A percentile compares a stretch with the other conserved stretches of the same genome.
Conservation (phyloP, 1,284 basidiomycete genomes). For the Prillingera fragicola region DNA sequence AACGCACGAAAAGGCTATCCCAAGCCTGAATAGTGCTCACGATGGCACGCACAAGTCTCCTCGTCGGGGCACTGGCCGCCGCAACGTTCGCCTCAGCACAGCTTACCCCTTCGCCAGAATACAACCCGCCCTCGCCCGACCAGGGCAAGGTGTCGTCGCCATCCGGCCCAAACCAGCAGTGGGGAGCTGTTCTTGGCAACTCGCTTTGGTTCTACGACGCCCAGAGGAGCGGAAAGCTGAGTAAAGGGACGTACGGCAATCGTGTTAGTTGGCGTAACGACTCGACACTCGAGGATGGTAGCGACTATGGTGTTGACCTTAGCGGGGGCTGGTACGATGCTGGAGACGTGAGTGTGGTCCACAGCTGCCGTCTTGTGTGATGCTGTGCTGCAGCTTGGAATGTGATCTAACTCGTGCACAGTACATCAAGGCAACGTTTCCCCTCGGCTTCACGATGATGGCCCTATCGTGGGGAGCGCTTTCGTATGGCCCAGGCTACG, state of each 20-base stretch:
- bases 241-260: slow-evolving; percentile 54
- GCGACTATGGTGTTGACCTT: slow-evolving; percentile 66
- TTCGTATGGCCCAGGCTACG: slow-evolving; percentile 76
- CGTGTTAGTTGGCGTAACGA: slow-evolving; percentile 82
- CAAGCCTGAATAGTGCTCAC: too few species aligned
- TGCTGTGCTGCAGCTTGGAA: not conserved
- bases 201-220: slow-evolving; percentile 85
- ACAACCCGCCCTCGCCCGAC: slow-evolving; percentile 54
- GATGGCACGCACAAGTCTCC: too few species aligned
- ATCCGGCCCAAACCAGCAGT: slow-evolving; percentile 62
- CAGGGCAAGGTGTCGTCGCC: slow-evolving; percentile 55
- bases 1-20: too few species aligned
- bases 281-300: slow-evolving; percentile 69
- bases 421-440: slow-evolving; percentile 80
- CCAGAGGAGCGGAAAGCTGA: slow-evolving; percentile 73
- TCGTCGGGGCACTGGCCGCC: too few species aligned
- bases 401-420: slow-evolving; percentile 4
- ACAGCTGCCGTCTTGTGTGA: not conserved
- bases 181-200: slow-evolving; percentile 72
- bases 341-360: slow-evolving; percentile 47
- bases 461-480: slow-evolving; percentile 81
- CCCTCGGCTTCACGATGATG: slow-evolving; percentile 71
- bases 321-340: slow-evolving; percentile 88
- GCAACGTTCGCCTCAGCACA: slow-evolving; percentile 24
- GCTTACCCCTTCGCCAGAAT: slow-evolving; percentile 36